Percentiles rank a stretch among this genome's conserved stretches.
phyloP scores from a whole-genome alignment of 2,329 filamentous ascomycete species.

The Verticillium nubilum region DNA sequence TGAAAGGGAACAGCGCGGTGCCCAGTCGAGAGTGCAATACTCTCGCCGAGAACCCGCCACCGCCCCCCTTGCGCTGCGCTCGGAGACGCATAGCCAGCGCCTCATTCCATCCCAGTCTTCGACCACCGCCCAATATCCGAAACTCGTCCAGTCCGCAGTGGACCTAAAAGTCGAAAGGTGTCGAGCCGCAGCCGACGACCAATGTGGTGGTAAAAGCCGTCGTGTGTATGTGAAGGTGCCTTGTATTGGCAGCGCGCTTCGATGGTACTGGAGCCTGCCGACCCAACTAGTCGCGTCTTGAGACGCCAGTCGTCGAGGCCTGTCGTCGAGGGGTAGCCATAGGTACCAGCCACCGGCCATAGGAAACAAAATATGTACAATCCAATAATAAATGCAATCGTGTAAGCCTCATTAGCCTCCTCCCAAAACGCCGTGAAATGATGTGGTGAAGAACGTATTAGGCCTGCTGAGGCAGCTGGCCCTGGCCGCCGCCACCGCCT shows the following conservation, averaged over 20 bases:
- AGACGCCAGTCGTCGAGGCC: neutral
- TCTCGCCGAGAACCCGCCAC: neutral
- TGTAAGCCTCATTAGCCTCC: neutral
- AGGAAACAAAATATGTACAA: conserved; percentile 15
- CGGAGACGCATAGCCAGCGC: neutral
- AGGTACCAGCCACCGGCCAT: neutral
- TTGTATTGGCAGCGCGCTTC: conserved; percentile 7
- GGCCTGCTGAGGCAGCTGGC: conserved; percentile 23
- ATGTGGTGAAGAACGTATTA: conserved; percentile 10
- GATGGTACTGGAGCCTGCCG: conserved; percentile 4
- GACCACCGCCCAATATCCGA: neutral
- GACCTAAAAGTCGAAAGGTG: neutral
- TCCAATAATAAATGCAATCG: conserved; percentile 8
- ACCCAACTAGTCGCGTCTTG: conserved; percentile 11
- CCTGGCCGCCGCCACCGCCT: conserved; percentile 12
- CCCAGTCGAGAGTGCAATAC: neutral
- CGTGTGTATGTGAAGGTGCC: conserved; percentile 11
- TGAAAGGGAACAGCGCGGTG: neutral
- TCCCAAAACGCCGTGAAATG: conserved; percentile 8
- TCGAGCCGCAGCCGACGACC: neutral
- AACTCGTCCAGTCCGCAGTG: neutral
- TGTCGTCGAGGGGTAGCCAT: neutral
- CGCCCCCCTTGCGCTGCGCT: neutral
- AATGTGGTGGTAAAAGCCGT: conserved; percentile 12
- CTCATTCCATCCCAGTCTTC: neutral